Evolutionary conservation across 148 eudicot genomes (phyloP), one percentile per base, ranked within the genome.

Genomic region (Dysphania ambrosioides): DNA sequence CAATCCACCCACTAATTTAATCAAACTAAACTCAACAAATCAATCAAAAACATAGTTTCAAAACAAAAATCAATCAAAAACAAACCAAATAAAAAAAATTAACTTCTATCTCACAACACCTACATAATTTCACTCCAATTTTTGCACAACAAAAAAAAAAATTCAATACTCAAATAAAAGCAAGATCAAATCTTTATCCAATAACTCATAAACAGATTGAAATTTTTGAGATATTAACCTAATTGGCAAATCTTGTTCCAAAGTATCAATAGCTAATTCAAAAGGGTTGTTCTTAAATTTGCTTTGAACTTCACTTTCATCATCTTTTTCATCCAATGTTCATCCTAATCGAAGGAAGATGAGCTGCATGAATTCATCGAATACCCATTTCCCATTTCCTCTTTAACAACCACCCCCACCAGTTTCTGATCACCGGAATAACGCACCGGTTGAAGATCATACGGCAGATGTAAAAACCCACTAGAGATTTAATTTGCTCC

Each of bases 311-410:
- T 87, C 89, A 10, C 83, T 79, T 0, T 77, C 79, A 21, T 75
- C 84, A 51, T 69, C 24, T 55, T 74, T 61, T 8, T 74, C 69
- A 40, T 78, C 61, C 93, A 59, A 93, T 91, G 78, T 91, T 88
- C 51, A 81, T 82, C 68, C 97, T 94, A 19, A 91, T 89, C 26
- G 93, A 91, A 49, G 97, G 90, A 79, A 1, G 86, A 82, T 57
- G 83, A 75, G 65, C 68, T 77, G 62, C 80, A 76, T 23, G 44
- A 65, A 59, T 73, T 65, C n/a, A n/a, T n/a, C 60, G 13, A 18
- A 30, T 32, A 35, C 59, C 68, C 36, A 36, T 42, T 51, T 62
- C 60, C 78, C 61, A 76, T 64, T 76, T 66, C 82, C 55, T 73
- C 75, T 8, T 36, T 67, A 27, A 29, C 57, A 36, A 23, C 72